Conservation (phyloP, 2,329 filamentous ascomycete species). For the Tolypocladium sp. region DNA sequence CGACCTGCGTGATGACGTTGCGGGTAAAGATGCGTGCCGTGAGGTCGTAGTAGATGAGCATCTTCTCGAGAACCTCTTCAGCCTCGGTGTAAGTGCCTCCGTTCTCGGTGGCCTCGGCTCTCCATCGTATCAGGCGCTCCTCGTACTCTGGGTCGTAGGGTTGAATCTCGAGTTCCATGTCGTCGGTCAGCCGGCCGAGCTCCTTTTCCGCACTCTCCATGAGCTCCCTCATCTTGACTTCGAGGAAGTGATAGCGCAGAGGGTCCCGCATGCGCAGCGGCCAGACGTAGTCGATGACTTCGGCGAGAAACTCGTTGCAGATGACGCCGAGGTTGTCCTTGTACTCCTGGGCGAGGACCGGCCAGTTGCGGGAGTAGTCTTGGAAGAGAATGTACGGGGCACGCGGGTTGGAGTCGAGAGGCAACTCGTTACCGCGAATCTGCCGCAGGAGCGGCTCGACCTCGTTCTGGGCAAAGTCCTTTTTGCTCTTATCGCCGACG, state of each 20-base stretch:
- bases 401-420: slow-evolving; percentile 42
- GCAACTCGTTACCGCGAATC: slow-evolving; percentile 42
- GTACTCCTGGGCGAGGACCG: slow-evolving; percentile 41
- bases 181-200: slow-evolving; percentile 34
- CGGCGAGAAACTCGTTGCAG: slow-evolving; percentile 43
- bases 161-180: slow-evolving; percentile 43
- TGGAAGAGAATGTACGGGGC: slow-evolving; percentile 46
- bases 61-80: slow-evolving; percentile 45
- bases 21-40: slow-evolving; percentile 42
- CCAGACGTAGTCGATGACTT: slow-evolving; percentile 42
- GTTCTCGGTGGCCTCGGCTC: slow-evolving; percentile 29
- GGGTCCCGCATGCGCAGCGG: slow-evolving; percentile 42
- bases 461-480: slow-evolving; percentile 36
- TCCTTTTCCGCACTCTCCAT: slow-evolving; percentile 37
- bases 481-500: slow-evolving; percentile 30
- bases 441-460: slow-evolving; percentile 40
- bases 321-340: slow-evolving; percentile 45
- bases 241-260: slow-evolving; percentile 37
- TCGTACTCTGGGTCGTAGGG: slow-evolving; percentile 46
- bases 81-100: slow-evolving; percentile 39
- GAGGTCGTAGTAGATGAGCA: slow-evolving; percentile 46
- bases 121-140: slow-evolving; percentile 38
- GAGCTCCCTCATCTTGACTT: slow-evolving; percentile 36
- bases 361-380: slow-evolving; percentile 43
- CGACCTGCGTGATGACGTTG: slow-evolving; percentile 43